Base-by-base conservation (phyloP, 768 basidiomycete species). In the Boletus rubescentipes region DNA sequence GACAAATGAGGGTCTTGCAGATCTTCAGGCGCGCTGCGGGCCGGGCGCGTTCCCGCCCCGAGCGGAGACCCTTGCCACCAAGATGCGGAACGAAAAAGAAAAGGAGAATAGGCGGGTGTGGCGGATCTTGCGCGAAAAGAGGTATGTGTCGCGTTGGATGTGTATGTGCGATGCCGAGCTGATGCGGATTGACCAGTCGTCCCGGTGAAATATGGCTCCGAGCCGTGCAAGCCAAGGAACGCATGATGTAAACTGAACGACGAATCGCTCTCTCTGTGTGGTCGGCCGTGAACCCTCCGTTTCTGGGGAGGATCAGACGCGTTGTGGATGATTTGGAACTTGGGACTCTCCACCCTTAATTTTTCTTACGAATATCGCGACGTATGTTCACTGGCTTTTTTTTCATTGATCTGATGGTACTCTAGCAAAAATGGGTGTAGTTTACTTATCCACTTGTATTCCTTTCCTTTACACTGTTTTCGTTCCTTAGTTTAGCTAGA, bases 1-100 rank as follows among this genome's bases (percentile, higher is more conserved):
- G 36, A 93, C 92, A 39, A 88, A 92, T 65, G 92, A 94, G 63
- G 84, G 87, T 10, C 78, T 92, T 23, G 82, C 80, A 18, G 92
- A 93, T 69, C 75, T 94, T 56, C 87, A 87, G 59, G 79, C 77
- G 45, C 80, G 91, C 5, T 91, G 90, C 69, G 81, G 86, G 2
- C 79, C 79, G 9, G 81, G 82, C 0, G 82, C 76, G 10, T 88
- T 88, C 64, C 85, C 89, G 30, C 82, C 83, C 0, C 73, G 85
- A 39, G 78, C 79, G 9, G 71, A 75, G 42, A 73, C 70, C 0
- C 49, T 71, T 0, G 59, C 57, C 5, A 61, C 70, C 69, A 61
- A 73, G 65, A 65, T 64, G 45, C 65, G 72, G 31, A 70, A 68
- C 21, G 73, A 69, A 43, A 76, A 71, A 26, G 73, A 73, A 16